Percentiles rank a stretch among this genome's conserved stretches.
Evolutionary conservation across 1,139 yeast species (phyloP).

Genomic region (Taphrina sp.): DNA sequence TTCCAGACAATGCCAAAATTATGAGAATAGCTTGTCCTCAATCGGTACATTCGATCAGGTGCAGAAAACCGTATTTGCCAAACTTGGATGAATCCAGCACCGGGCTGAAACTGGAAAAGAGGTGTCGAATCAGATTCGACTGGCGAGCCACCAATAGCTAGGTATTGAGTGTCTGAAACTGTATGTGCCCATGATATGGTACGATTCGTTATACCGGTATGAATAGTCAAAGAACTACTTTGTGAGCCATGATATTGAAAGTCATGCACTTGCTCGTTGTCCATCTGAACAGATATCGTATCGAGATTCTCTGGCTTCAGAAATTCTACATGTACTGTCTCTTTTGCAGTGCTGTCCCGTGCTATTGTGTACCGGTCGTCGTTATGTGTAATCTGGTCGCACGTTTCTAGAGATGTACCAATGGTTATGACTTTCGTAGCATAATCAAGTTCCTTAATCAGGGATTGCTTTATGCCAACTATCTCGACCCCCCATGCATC

Average conservation of each 20-base stretch:
- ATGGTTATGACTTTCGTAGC: too few relatives aligned
- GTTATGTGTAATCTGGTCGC: too few relatives aligned
- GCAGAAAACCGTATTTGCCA: not conserved
- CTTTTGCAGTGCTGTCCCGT: not conserved
- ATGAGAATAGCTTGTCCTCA: conserved; percentile 11
- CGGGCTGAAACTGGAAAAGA: not conserved
- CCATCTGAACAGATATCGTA: not conserved
- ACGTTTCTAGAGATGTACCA: too few relatives aligned
- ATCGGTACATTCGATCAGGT: not conserved
- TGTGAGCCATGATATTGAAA: not conserved
- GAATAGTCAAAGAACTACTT: not conserved
- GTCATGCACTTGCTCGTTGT: too few relatives aligned
- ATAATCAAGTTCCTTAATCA: not conserved
- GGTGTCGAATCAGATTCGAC: not conserved
- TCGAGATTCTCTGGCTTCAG: not conserved
- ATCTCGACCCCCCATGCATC: conserved; percentile 2
- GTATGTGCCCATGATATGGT: not conserved
- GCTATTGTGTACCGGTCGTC: not conserved
- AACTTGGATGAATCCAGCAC: conserved; percentile 4
- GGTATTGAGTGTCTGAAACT: not conserved
- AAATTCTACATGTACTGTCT: not conserved
- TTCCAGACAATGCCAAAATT: conserved; percentile 19
- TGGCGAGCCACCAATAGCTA: conserved; percentile 4
- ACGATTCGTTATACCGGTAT: conserved; percentile 2
- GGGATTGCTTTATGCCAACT: not conserved